phyloP scores from a whole-genome alignment of 805 yeast genomes.

The Citeromyces nyonsensis region DNA sequence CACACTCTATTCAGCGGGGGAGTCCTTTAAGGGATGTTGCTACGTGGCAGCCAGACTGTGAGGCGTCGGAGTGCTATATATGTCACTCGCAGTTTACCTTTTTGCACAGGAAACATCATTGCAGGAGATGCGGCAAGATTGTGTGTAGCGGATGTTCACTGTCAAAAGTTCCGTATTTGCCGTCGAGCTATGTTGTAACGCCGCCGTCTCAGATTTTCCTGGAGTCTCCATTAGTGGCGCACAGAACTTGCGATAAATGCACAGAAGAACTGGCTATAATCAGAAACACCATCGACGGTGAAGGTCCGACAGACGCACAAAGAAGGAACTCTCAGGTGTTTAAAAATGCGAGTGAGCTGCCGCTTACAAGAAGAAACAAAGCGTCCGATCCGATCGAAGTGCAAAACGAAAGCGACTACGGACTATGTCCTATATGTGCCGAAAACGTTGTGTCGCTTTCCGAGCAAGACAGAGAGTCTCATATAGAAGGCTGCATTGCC shows the following conservation, averaged over 20 bases:
- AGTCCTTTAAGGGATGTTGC: constrained; percentile 14
- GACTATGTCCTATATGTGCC: constrained; percentile 28
- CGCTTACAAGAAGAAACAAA: background rate
- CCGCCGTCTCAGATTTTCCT: constrained; percentile 31
- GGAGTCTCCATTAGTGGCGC: constrained; percentile 38
- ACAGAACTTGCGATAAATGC: constrained; percentile 67
- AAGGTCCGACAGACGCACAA: constrained; percentile 5
- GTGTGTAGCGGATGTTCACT: constrained; percentile 60
- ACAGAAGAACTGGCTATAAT: constrained; percentile 42
- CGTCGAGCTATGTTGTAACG: constrained; percentile 40
- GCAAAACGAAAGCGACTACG: constrained; percentile 14
- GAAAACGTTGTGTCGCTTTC: constrained; percentile 7
- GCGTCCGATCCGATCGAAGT: constrained; percentile 2
- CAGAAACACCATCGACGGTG: constrained; percentile 19
- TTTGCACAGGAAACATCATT: constrained; percentile 68
- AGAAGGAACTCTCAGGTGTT: constrained; percentile 4
- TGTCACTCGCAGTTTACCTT: constrained; percentile 40
- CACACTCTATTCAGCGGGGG: constrained; percentile 14
- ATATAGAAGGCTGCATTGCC: constrained; percentile 54
- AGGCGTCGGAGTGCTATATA: constrained; percentile 31
- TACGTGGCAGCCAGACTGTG: constrained; percentile 60
- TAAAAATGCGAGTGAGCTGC: background rate
- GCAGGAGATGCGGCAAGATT: constrained; percentile 68
- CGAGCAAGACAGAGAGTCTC: constrained; percentile 35
- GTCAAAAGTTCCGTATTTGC: constrained; percentile 33